Percentiles rank a stretch among this genome's conserved stretches.
Conservation (phyloP, 1,284 basidiomycete genomes). For the Irpex sp. region DNA sequence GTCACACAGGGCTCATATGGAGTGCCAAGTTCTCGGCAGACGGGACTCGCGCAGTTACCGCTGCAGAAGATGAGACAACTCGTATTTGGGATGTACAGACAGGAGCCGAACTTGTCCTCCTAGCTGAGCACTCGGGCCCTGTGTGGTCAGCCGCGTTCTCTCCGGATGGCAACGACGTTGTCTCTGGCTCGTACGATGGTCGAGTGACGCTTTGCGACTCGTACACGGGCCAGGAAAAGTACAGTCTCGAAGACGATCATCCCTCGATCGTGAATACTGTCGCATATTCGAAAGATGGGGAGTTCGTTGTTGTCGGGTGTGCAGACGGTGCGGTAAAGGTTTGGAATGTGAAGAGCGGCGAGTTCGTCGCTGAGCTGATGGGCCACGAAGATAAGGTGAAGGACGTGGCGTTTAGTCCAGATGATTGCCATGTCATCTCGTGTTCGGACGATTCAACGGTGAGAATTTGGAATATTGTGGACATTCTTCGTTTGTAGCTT, state of each 20-base stretch:
- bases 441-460: slow-evolving; percentile 17
- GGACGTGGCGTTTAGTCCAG: slow-evolving; percentile 14
- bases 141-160: slow-evolving; percentile 16
- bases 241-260: slow-evolving; percentile 3
- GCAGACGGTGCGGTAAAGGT: slow-evolving; percentile 14
- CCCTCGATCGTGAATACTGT: slow-evolving; percentile 11
- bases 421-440: slow-evolving; percentile 14
- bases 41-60: slow-evolving; percentile 9
- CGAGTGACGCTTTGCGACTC: slow-evolving; percentile 15
- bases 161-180: slow-evolving; percentile 17
- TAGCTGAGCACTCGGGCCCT: slow-evolving; percentile 14
- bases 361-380: slow-evolving; percentile 13
- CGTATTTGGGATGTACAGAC: slow-evolving; percentile 10
- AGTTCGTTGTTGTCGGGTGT: slow-evolving; percentile 11
- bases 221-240: slow-evolving; percentile 3
- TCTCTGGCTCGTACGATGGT: slow-evolving; percentile 17
- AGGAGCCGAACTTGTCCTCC: slow-evolving; percentile 14
- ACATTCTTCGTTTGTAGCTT: background rate
- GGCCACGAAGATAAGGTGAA: slow-evolving; percentile 19
- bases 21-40: slow-evolving; percentile 1
- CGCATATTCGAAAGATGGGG: slow-evolving; percentile 13
- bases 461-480: slow-evolving; percentile 15
- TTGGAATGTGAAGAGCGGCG: slow-evolving; percentile 9
- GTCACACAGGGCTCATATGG: slow-evolving; percentile 2
- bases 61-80: slow-evolving; percentile 1